Evolutionary conservation across 176 grass and related monocot genomes (phyloP).

Genomic region (Paspalum vaginatum): DNA sequence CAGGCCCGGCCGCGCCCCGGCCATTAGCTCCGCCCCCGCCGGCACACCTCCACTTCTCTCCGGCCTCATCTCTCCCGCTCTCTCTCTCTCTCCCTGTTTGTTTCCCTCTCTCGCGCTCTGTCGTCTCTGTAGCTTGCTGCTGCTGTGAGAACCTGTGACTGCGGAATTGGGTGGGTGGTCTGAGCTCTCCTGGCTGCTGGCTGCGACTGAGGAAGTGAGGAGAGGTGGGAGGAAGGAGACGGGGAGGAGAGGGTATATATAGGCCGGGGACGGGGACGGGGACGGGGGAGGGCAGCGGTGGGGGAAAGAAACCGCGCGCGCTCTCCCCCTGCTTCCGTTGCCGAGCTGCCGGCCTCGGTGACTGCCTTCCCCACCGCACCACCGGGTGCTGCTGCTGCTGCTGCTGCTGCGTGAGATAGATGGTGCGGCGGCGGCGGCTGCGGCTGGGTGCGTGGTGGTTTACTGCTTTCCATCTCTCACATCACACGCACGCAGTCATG

Average conservation of each 20-base stretch:
- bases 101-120: neutral
- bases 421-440: neutral
- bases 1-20: neutral
- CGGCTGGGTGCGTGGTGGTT: neutral
- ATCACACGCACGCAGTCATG: neutral
- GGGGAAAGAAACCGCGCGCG: neutral
- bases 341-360: neutral
- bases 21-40: neutral
- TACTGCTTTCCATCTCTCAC: neutral
- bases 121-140: neutral
- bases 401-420: neutral
- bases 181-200: neutral
- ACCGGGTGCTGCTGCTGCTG: neutral
- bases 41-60: neutral
- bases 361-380: neutral
- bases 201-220: neutral
- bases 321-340: neutral
- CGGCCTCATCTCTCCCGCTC: neutral
- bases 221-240: neutral
- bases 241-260: neutral
- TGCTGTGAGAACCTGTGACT: neutral
- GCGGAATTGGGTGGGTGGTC: too few species aligned
- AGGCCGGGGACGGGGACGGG: neutral
- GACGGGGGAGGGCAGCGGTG: neutral
- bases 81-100: too few species aligned